Evolutionary conservation across 805 yeast species (phyloP), one percentile per base, ranked within the genome.

Genomic region (Metschnikowia noctiluminum): DNA sequence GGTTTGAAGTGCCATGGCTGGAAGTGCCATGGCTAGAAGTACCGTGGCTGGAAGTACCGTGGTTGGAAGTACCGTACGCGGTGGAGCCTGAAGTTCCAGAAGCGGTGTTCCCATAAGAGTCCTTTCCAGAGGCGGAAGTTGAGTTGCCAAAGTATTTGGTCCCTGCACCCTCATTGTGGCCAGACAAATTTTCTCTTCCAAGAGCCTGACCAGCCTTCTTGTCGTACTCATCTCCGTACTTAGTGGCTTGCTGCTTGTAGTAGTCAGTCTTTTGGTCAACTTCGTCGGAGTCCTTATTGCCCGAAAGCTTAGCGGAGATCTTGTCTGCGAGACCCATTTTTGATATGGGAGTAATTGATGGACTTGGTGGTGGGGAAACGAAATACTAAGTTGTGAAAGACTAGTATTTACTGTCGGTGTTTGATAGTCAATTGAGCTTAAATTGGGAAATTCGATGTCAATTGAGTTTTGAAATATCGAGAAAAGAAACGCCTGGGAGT

Each of bases 321-420:
- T 69, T 70, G 53, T 70, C 74, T 21, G 69, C 56, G 44, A 70
- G 60, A 46, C 76, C 74, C 76, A 70, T 70, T 15, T 21, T 43
- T 30, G 13, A 30, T 30, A 10, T 10, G 32, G 13, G 2, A 12
- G 32, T 3, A 30, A 12, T 6, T 30, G 21, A 21, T 21, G 21
- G 21, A 4, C 21, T 21, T 21, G 4, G 21, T 21, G 21, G 2
- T 21, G 21, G 21, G 4, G 21, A 21, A 21, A 21, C 21, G 21
- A 21, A 2, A 13, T 40, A 14, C 6, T 30, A 13, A 15, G 37
- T 35, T 35, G 7, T 35, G 10, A 5, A 35, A 3, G n/a, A 14
- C 9, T 35, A 8, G 37, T 14, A 21, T 21, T 21, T 21, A 4
- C 21, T 21, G 21, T 21, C 4, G 21, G 21, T 21, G 4, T 21